Evolutionary conservation across 345 rosid genomes (phyloP).

Genomic region (Rubroshorea leprosula): DNA sequence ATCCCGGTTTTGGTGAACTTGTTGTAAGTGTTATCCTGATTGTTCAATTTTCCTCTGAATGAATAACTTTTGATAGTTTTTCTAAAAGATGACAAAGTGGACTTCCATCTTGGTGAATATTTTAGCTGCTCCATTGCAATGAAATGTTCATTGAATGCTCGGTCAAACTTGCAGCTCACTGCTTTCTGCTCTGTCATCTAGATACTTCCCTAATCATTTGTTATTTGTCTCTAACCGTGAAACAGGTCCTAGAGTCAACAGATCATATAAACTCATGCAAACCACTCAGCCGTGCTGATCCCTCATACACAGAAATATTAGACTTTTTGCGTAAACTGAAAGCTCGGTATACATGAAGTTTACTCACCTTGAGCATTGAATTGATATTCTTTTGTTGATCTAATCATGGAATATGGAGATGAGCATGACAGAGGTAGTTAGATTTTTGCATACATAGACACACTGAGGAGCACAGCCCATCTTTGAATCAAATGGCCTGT

Average conservation of each 20-base stretch:
- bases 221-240: slow-evolving; percentile 1
- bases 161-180: neutral
- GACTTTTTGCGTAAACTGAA: slow-evolving; percentile 62
- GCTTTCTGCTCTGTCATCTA: neutral
- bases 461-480: neutral
- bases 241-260: slow-evolving; percentile 90
- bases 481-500: neutral
- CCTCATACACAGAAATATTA: slow-evolving; percentile 71
- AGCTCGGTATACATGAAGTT: slow-evolving; percentile 27
- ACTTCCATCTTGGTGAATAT: no score
- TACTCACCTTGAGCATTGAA: no score
- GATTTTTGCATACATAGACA: neutral
- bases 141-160: neutral
- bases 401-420: neutral
- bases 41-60: neutral
- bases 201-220: neutral
- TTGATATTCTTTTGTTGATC: neutral
- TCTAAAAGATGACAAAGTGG: no score
- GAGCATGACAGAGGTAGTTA: no score
- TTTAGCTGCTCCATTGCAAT: no score
- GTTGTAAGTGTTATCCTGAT: slow-evolving; percentile 50
- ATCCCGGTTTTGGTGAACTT: slow-evolving; percentile 96
- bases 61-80: neutral
- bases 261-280: slow-evolving; percentile 98
- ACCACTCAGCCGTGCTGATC: slow-evolving; percentile 76